Evolutionary conservation across 2,329 filamentous ascomycete genomes (phyloP), one percentile per base, ranked within the genome.

Genomic region (Lachnellula subtilissima): DNA sequence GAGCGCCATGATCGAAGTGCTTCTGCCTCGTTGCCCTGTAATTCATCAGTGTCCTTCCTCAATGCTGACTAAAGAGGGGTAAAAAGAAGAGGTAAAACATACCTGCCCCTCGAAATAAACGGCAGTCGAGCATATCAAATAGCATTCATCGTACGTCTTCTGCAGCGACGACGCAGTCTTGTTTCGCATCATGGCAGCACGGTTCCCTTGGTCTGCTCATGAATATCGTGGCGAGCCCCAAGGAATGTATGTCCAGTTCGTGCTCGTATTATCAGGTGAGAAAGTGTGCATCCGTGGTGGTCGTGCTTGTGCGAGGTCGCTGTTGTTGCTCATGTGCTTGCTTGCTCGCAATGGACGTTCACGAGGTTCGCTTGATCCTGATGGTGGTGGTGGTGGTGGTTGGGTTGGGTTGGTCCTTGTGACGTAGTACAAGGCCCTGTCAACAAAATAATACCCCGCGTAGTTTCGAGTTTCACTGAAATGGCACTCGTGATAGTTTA

Each of bases 121-220:
- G 40, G 93, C 93, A 1, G 92, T 97, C 14, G 92, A 97, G 74
- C 92, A 97, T 70, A 88, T 91, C 66, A 97, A 76, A 75, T 96
- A 97, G 73, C 89, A 92, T 73, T 97, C 91, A 76, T 97, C 93
- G 75, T 97, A 97, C 54, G 91, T 96, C 81, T 96, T 97, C 76
- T 97, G 93, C 72, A 97, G 84, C 60, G 85, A 85, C 73, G 88
- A 85, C 69, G 85, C 80, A 60, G 79, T 77, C 69, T 84, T 85
- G 71, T 76, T 76, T 69, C 78, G 77, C 75, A 80, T 74, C 69
- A 71, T 71, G 60, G 50, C 67, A 56, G 55, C 52, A 52, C 55
- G 37, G 36, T 35, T 37, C 22, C 48, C 37, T 35, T 36, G 22
- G 28, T 35, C 39, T 19, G 32, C 14, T 42, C 55, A 53, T 53